phyloP scores from a whole-genome alignment of 1,284 basidiomycete species.

The Rhodofomes roseus region DNA sequence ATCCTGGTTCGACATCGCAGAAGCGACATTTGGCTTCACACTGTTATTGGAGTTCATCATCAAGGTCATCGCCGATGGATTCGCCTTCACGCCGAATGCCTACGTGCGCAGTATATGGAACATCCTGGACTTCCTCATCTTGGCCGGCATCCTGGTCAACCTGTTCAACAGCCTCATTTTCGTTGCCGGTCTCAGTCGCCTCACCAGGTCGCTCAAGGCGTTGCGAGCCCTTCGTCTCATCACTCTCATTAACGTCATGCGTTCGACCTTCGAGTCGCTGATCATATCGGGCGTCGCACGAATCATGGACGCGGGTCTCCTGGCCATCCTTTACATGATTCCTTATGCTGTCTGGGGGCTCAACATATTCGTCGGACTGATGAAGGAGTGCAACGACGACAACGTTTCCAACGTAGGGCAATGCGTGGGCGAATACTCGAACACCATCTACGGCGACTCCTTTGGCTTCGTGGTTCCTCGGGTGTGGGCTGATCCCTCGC shows the following conservation, averaged over 20 bases:
- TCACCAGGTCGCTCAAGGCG: conserved; percentile 87
- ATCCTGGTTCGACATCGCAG: conserved; percentile 89
- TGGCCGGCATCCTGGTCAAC: conserved; percentile 82
- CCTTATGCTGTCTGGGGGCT: conserved; percentile 97
- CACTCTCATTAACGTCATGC: conserved; percentile 84
- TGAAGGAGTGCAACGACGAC: conserved; percentile 85
- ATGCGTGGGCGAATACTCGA: conserved; percentile 78
- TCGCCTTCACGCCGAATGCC: conserved; percentile 91
- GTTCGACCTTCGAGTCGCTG: conserved; percentile 88
- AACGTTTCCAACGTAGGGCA: conserved; percentile 51
- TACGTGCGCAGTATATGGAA: conserved; percentile 95
- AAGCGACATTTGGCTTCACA: conserved; percentile 71
- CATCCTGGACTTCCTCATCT: conserved; percentile 84
- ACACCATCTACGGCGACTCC: conserved; percentile 40
- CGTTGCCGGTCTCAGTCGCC: conserved; percentile 76
- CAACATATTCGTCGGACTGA: conserved; percentile 87
- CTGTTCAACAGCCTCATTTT: conserved; percentile 76
- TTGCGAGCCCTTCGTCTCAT: conserved; percentile 88
- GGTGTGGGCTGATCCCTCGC: conserved; percentile 85
- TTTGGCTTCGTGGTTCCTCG: conserved; percentile 79
- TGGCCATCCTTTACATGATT: conserved; percentile 95
- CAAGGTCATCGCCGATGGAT: conserved; percentile 93
- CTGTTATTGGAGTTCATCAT: conserved; percentile 86
- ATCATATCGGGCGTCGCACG: conserved; percentile 86
- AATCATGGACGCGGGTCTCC: conserved; percentile 87